phyloP scores from a whole-genome alignment of 2,329 filamentous ascomycete genomes.

The Lecanoromycetidae sp. region DNA sequence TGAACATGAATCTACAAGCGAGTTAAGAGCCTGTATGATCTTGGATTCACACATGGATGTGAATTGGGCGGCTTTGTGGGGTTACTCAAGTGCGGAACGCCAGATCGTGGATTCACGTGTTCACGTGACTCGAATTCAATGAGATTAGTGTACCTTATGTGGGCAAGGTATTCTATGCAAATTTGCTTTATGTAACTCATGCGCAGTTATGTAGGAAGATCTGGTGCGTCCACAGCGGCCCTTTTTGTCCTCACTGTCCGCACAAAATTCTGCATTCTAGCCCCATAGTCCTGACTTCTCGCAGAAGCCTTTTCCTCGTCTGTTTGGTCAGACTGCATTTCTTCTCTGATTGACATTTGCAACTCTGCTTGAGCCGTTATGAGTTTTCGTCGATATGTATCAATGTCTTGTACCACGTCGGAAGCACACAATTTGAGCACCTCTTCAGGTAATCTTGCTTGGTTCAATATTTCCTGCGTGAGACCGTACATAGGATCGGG shows the following conservation, averaged over 20 bases:
- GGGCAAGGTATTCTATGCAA: no score
- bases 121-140: no score
- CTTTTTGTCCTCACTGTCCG: conserved; percentile 43
- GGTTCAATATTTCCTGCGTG: conserved; percentile 26
- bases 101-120: no score
- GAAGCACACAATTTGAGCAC: conserved; percentile 21
- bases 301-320: conserved; percentile 33
- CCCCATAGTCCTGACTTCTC: conserved; percentile 51
- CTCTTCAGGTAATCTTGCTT: conserved; percentile 22
- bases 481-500: conserved; percentile 22
- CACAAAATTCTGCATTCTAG: conserved; percentile 55
- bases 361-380: conserved; percentile 25
- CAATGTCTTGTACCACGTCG: conserved; percentile 24
- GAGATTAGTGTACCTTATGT: no score
- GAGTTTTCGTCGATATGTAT: conserved; percentile 23
- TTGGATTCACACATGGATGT: background rate
- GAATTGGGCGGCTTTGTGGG: background rate
- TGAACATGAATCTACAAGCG: no score
- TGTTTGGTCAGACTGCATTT: conserved; percentile 27
- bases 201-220: no score
- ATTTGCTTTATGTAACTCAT: no score
- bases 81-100: no score
- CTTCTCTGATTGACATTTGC: conserved; percentile 28
- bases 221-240: background rate
- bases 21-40: no score